Evolutionary conservation across 495 filamentous ascomycete species (phyloP), one percentile per base, ranked within the genome.

Genomic region (Lasiosphaeris hirsuta): DNA sequence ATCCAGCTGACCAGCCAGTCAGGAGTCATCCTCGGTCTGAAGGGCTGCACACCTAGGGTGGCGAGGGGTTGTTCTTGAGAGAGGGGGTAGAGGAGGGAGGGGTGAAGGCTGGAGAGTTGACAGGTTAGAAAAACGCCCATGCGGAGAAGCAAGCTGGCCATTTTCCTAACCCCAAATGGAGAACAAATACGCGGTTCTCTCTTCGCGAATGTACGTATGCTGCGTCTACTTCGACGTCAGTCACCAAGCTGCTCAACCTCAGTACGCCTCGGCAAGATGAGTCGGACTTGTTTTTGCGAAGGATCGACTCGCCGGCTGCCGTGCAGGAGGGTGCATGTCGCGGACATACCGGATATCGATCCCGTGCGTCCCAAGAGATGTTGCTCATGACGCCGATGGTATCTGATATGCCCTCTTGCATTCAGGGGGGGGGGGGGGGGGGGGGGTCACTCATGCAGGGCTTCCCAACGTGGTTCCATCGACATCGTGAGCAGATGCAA

Each of bases 311-410:
- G 36, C 45, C 56, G 54, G 57, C 51, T 48, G 57, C 45, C 10
- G 11, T 57, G 63, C 57, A 62, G 53, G 37, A 45, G 52, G 41
- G 13, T 62, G 46, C 48, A 57, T 54, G 6, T 3, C 35, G 38
- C 62, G 57, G 56, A 56, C 50, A 51, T 61, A 40, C 59, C 63
- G 66, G 63, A 64, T 61, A 59, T 59, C 56, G 62, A 62, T 61
- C 59, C 66, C 63, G 66, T 47, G 41, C 15, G 43, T 34, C 43
- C 41, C 53, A 61, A 46, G 39, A 42, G 15, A 54, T 39, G 43
- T 52, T 19, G 41, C 55, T 51, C 49, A 56, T 56, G 54, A 44
- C 51, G 13, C 42, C 66, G 46, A 59, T 62, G 46, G 56, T 56
- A 63, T 30, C 23, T 30, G 23, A 30, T 30, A 30, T 30, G 23